These are phyloP conservation scores for Agaricus sinodeliciosus DNA, from an alignment of 768 basidiomycete genomes.

Conservation along the genomic window DNA sequence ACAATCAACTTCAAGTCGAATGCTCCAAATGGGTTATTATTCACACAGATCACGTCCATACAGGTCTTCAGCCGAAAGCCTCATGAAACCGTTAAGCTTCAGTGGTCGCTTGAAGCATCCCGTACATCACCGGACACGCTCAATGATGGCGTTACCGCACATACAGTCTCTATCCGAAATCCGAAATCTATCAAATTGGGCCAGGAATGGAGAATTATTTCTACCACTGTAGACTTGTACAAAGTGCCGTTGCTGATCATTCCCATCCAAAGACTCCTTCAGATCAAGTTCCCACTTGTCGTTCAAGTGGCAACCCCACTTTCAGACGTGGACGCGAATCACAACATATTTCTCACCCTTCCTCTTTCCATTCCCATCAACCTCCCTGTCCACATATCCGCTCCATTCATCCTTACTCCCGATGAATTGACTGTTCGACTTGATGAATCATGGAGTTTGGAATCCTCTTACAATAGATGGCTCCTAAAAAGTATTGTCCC, in stretches of 20 bases:
- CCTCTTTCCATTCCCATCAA: constrained; percentile 32
- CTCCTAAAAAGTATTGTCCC: constrained; percentile 30
- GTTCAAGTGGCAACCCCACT: not conserved
- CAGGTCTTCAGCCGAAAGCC: constrained; percentile 17
- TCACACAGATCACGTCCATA: constrained; percentile 29
- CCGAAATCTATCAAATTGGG: not conserved
- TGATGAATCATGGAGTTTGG: constrained; percentile 26
- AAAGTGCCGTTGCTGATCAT: not conserved
- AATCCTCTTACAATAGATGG: constrained; percentile 37
- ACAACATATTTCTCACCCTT: constrained; percentile 35
- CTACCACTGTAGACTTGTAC: not conserved
- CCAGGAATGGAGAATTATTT: constrained; percentile 2
- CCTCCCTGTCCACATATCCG: constrained; percentile 40
- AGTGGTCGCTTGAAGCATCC: constrained; percentile 21
- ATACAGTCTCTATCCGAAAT: not conserved
- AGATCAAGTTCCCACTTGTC: not conserved
- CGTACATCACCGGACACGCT: constrained; percentile 6
- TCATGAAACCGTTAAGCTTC: not conserved
- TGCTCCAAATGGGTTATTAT: constrained; percentile 33
- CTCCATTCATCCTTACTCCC: constrained; percentile 38
- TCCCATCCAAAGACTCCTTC: not conserved
- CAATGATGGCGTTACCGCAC: not conserved
- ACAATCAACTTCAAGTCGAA: constrained; percentile 22
- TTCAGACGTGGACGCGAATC: not conserved
- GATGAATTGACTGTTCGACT: constrained; percentile 38